Evolutionary conservation across 2,329 filamentous ascomycete species (phyloP), one percentile per base, ranked within the genome.

Genomic region (Biscogniauxia mediterranea): DNA sequence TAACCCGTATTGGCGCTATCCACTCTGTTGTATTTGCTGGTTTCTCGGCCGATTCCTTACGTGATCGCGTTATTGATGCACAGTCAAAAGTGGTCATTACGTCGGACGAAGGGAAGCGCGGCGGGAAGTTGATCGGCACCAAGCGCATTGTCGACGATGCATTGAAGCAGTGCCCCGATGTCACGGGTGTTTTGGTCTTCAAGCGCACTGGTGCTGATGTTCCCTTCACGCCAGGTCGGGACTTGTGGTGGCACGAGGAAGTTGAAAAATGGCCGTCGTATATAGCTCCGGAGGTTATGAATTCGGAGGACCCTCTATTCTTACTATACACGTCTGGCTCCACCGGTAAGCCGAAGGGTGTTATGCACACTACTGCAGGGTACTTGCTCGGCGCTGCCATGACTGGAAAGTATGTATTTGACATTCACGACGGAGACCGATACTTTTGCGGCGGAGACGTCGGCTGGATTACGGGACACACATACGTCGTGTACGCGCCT

Each of bases 121-220:
- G 95, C 71, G 95, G 95, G 76, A 99, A 98, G 84, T 79, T 96
- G 72, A 97, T 99, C 75, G 91, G 92, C 72, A 98, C 94, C 71
- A 98, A 99, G 88, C 96, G 96, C 83, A 98, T 99, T 75, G 95
- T 98, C 69, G 95, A 99, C 73, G 95, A 98, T 75, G 94, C 94
- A 46, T 85, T 99, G 63, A 96, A 95, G 83, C 92, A 97, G 79
- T 98, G 94, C 79, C 94, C 94, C 19, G 89, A 92, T 70, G 91
- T 99, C 67, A 86, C 83, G 51, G 87, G 91, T 77, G 91, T 92
- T 70, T 83, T 99, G 49, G 95, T 99, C 60, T 98, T 89, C 84
- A 94, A 96, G 85, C 91, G 95, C 71, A 99, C 95, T 46, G 94
- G 94, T 57, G 89, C 93, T 55, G 93, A 97, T 57, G 89, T 98